These are phyloP conservation scores for Cerioporus squamosus DNA, from an alignment of 1,284 basidiomycete species.

Conservation along the genomic window DNA sequence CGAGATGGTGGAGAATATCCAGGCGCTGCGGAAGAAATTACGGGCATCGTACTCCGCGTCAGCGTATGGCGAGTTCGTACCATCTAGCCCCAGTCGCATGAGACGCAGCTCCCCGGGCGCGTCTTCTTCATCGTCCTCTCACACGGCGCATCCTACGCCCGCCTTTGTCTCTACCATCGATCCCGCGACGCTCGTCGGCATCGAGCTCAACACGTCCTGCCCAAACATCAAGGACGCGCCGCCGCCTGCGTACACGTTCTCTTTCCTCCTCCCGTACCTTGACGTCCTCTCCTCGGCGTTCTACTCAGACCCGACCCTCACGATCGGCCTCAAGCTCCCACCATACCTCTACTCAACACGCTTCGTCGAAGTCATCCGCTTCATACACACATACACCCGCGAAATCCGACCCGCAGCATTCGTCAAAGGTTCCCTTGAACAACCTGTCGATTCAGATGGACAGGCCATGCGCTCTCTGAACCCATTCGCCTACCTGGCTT, in stretches of 20 bases:
- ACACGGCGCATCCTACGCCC: conserved; percentile 1
- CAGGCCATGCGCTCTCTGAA: conserved; percentile 42
- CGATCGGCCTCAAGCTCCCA: conserved; percentile 79
- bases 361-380: conserved; percentile 57
- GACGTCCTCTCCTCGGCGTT: conserved; percentile 53
- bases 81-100: conserved; percentile 11
- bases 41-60: conserved; percentile 24
- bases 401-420: conserved; percentile 29
- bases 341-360: conserved; percentile 74
- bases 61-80: conserved; percentile 16
- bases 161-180: conserved; percentile 12
- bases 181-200: conserved; percentile 40
- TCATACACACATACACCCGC: conserved; percentile 41
- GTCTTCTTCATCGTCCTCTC: conserved; percentile 4
- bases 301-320: conserved; percentile 54
- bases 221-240: conserved; percentile 72
- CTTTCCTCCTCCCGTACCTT: conserved; percentile 51
- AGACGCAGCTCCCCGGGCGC: conserved; percentile 11
- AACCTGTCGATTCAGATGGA: conserved; percentile 31
- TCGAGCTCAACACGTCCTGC: conserved; percentile 83
- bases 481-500: conserved; percentile 52
- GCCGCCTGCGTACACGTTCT: conserved; percentile 67
- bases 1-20: conserved; percentile 61
- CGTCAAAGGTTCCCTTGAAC: conserved; percentile 13
- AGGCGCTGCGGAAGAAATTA: conserved; percentile 54